A percentile compares a stretch with the other conserved stretches of the same genome.
These are phyloP conservation scores for Cladophialophora carrionii DNA, from an alignment of 2,329 filamentous ascomycete species.

Conservation along the genomic window DNA sequence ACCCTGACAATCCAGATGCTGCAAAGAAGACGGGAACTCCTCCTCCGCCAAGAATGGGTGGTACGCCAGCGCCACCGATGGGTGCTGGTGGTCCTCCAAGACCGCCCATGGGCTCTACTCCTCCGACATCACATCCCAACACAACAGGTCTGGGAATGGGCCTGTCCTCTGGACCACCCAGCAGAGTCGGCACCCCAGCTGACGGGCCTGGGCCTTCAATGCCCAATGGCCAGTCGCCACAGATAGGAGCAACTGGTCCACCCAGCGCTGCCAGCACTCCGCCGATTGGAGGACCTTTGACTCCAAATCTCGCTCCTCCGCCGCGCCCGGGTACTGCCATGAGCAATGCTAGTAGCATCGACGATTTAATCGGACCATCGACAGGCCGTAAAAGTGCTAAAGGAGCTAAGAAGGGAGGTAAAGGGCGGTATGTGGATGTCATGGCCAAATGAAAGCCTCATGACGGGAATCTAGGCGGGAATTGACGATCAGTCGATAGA, in stretches of 20 bases:
- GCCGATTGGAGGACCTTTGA: constrained; percentile 38
- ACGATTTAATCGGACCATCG: constrained; percentile 81
- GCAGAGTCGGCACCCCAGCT: constrained; percentile 34
- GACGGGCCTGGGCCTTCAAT: constrained; percentile 17
- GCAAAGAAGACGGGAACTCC: constrained; percentile 70
- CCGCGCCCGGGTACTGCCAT: constrained; percentile 75
- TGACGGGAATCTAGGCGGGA: neutral
- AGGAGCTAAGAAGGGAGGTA: constrained; percentile 65
- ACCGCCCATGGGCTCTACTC: constrained; percentile 14
- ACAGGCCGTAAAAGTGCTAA: constrained; percentile 61
- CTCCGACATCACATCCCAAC: constrained; percentile 22
- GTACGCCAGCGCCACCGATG: constrained; percentile 39
- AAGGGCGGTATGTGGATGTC: constrained; percentile 91
- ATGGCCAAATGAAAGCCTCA: constrained; percentile 67
- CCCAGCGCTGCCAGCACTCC: constrained; percentile 38
- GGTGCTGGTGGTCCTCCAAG: constrained; percentile 20
- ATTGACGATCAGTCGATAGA: neutral
- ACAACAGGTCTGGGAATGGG: constrained; percentile 25
- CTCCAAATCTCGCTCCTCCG: constrained; percentile 44
- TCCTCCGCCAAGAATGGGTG: constrained; percentile 70
- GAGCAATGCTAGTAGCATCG: constrained; percentile 91
- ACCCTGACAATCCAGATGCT: constrained; percentile 79
- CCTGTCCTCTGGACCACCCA: constrained; percentile 26
- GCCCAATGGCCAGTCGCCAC: constrained; percentile 28
- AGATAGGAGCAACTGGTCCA: constrained; percentile 39